phyloP scores from a whole-genome alignment of 2,329 filamentous ascomycete species.

The Chaetomiaceae sp. region DNA sequence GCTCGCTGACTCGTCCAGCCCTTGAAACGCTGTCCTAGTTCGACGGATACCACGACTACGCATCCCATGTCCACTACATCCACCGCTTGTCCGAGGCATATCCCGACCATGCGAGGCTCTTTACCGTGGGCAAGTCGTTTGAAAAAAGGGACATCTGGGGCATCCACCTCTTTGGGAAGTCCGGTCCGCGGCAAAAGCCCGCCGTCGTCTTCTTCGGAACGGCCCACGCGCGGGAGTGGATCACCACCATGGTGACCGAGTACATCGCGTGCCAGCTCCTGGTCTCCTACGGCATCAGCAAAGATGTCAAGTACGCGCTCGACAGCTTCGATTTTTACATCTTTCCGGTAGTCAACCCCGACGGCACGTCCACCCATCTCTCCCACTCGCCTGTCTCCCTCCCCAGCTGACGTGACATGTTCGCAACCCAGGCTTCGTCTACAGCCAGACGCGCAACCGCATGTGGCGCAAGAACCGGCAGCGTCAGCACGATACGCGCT shows the following conservation, averaged over 20 bases:
- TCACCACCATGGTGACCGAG: constrained; percentile 48
- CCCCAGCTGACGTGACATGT: too few species aligned
- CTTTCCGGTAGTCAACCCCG: constrained; percentile 56
- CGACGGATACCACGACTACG: constrained; percentile 46
- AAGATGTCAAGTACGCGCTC: constrained; percentile 40
- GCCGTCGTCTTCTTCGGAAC: constrained; percentile 52
- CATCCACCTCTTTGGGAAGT: constrained; percentile 48
- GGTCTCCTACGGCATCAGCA: constrained; percentile 36
- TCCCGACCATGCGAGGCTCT: constrained; percentile 41
- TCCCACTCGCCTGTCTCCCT: too few species aligned
- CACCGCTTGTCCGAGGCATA: constrained; percentile 36
- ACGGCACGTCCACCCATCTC: constrained; percentile 35
- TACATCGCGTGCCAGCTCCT: constrained; percentile 47
- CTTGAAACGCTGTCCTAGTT: constrained; percentile 29
- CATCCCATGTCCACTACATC: constrained; percentile 36
- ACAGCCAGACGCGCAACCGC: constrained; percentile 49
- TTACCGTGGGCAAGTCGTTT: constrained; percentile 42
- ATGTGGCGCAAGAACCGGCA: constrained; percentile 59
- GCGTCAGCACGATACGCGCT: constrained; percentile 32
- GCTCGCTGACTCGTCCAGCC: not conserved
- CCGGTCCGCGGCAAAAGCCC: constrained; percentile 40
- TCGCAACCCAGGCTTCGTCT: constrained; percentile 52
- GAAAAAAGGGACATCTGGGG: constrained; percentile 54
- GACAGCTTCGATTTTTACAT: constrained; percentile 62
- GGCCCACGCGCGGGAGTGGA: constrained; percentile 57